Evolutionary conservation across 148 eudicot species (phyloP), one percentile per base, ranked within the genome.

Genomic region (Heliamphora exappendiculata): DNA sequence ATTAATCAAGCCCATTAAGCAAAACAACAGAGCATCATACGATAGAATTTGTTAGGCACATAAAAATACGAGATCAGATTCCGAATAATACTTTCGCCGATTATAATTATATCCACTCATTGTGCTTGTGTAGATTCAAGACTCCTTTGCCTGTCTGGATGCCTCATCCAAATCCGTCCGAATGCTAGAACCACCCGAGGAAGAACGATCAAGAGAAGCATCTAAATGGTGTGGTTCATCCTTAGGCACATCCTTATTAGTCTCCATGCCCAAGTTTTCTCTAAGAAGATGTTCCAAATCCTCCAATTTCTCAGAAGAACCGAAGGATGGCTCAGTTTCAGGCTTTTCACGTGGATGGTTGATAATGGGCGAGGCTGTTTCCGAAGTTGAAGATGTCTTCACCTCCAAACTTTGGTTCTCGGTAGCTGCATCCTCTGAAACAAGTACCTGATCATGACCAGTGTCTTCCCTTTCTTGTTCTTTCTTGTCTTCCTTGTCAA

Each of bases 171-270:
- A 42, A 66, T 66, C 70, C 70, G 39, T 11, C 70, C 39, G 70
- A n/a, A 37, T n/a, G 70, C 47, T n/a, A 37, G 70, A 66, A 66
- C 28, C n/a, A 66, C 49, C 70, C 70, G 22, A 39, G 22, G 49
- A 24, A 39, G 47, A 37, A 66, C 49, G 9, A 4, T n/a, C 47
- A 16, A 66, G 47, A 66, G 68, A 64, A 64, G 36, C 70, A 66
- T 39, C 70, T 39, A 17, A 10, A 66, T 34, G 16, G 7, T 19
- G 28, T 11, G 49, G 70, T 39, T 66, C 49, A 7, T 65, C 39
- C 33, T 19, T 26, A 65, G 69, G 44, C 17, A 19, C 69, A 36
- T 65, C 69, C 19, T 34, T 62, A 33, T 62, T 17, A 31, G 67
- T 62, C 67, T 41, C 68, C 0, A 8, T 6, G 68, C 28, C 29